Evolutionary conservation across 2,329 filamentous ascomycete genomes (phyloP), one percentile per base, ranked within the genome.

Genomic region (Aspergillus sclerotialis): DNA sequence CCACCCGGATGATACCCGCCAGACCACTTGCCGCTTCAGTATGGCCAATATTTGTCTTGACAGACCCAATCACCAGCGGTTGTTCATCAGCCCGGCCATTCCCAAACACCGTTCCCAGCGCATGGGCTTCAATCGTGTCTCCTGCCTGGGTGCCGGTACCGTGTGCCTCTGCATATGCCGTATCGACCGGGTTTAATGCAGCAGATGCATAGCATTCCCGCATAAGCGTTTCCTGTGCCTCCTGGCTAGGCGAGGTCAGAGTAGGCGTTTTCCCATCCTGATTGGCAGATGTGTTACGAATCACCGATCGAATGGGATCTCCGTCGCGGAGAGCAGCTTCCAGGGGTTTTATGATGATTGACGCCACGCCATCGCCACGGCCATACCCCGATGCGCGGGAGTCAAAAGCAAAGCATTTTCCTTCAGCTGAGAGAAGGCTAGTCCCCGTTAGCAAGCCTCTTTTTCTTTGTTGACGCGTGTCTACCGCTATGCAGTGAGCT

Each of bases 331-430:
- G 12, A 2, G 59, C 58, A 32, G 48, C 42, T 7, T 25, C 13
- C 3, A 63, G 35, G 2, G 7, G 31, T 33, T 81, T 81, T 9
- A 82, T 49, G 8, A 80, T 50, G 3, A 82, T 44, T n/a, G 74
- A 65, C 0, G 69, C 76, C 15, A 75, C 64, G 0, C 78, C 80
- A 47, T 84, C 80, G 1, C 78, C 79, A 19, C 78, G 67, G 0
- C 72, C 77, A 47, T 82, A 84, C 1, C 80, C 80, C 38, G 75
- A 73, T n/a, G 75, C 79, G 3, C 67, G 64, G 12, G 63, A 50
- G 44, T 79, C 78, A 46, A 74, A 80, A 53, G 67, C 67, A 24
- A 60, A 61, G 28, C 62, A 70, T 33, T 58, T 60, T 2, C 67
- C 66, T 44, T 63, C 51, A 1, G 65, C 63, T 32, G 64, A 68